Percentiles rank a stretch among this genome's conserved stretches.
These are phyloP conservation scores for Cytospora leucostoma DNA, from an alignment of 2,329 filamentous ascomycete species.

Conservation along the genomic window DNA sequence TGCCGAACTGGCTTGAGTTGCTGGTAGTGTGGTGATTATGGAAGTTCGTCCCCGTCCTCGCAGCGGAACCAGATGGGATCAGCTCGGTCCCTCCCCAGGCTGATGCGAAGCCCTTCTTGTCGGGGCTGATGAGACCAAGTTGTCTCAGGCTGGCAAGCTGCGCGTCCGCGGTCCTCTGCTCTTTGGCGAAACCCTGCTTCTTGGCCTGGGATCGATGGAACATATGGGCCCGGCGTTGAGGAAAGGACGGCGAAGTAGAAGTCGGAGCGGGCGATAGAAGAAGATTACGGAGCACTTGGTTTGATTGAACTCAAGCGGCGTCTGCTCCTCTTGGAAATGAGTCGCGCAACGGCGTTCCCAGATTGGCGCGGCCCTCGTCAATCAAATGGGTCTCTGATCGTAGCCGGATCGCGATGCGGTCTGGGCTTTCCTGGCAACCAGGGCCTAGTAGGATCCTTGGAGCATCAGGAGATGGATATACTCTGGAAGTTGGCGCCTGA, in stretches of 20 bases:
- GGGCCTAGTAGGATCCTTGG: slow-evolving; percentile 22
- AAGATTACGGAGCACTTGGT: slow-evolving; percentile 22
- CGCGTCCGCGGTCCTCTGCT: slow-evolving; percentile 41
- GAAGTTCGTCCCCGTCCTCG: slow-evolving; percentile 21
- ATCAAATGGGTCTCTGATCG: slow-evolving; percentile 23
- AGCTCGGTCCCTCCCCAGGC: slow-evolving; percentile 32
- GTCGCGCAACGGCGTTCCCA: slow-evolving; percentile 25
- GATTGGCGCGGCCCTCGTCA: slow-evolving; percentile 23
- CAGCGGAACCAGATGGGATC: slow-evolving; percentile 23
- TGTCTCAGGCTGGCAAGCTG: slow-evolving; percentile 42
- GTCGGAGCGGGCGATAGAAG: slow-evolving; percentile 25
- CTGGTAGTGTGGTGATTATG: slow-evolving; percentile 17
- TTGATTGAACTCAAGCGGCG: slow-evolving; percentile 22
- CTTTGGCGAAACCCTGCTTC: slow-evolving; percentile 41
- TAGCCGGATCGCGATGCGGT: slow-evolving; percentile 24
- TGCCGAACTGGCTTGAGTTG: slow-evolving; percentile 8
- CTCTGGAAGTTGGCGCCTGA: slow-evolving; percentile 20
- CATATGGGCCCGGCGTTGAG: slow-evolving; percentile 40
- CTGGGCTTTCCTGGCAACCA: slow-evolving; percentile 20
- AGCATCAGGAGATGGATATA: slow-evolving; percentile 19
- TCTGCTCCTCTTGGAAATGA: slow-evolving; percentile 26
- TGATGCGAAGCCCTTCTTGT: slow-evolving; percentile 31
- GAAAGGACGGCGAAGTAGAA: slow-evolving; percentile 21
- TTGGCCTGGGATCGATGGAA: slow-evolving; percentile 48
- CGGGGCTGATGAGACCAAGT: slow-evolving; percentile 38